Conservation (phyloP, 441 rosid genomes). For the Kokia cookei region DNA sequence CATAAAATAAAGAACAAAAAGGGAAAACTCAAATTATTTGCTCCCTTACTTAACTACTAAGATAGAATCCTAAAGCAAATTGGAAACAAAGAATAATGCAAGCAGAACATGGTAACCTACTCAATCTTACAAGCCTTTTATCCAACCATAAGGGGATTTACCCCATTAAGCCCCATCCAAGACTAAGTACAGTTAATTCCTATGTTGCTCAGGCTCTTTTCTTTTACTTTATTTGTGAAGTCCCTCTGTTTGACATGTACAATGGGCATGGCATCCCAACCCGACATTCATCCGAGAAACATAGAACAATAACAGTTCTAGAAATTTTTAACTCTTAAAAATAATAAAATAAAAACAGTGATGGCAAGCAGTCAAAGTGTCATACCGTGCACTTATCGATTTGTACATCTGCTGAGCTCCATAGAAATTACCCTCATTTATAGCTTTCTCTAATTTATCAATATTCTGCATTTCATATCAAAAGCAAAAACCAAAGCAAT, state of each 20-base stretch:
- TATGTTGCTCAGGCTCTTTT: not conserved
- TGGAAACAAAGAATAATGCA: not conserved
- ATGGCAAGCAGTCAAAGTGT: constrained; percentile 26
- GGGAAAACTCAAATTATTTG: not conserved
- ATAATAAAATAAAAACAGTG: not conserved
- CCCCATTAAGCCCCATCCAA: not conserved
- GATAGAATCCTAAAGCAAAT: not conserved
- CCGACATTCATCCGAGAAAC: not conserved
- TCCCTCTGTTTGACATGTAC: not conserved
- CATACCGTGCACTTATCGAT: constrained; percentile 78
- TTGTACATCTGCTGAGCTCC: constrained; percentile 98
- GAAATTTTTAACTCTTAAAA: not conserved
- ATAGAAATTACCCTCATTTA: constrained; percentile 75
- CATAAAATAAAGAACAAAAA: not conserved
- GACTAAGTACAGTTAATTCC: not conserved
- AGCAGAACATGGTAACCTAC: not conserved
- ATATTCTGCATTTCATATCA: constrained; percentile 47
- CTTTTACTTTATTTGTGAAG: not conserved
- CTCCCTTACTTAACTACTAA: not conserved
- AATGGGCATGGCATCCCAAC: not conserved
- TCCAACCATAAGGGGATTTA: not conserved
- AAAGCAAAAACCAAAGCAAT: not conserved
- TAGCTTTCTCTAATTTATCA: constrained; percentile 67
- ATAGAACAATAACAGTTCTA: not conserved
- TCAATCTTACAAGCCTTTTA: not conserved